These are phyloP conservation scores for Chalciporus pseudorubinellus DNA, from an alignment of 768 basidiomycete species.

Conservation along the genomic window DNA sequence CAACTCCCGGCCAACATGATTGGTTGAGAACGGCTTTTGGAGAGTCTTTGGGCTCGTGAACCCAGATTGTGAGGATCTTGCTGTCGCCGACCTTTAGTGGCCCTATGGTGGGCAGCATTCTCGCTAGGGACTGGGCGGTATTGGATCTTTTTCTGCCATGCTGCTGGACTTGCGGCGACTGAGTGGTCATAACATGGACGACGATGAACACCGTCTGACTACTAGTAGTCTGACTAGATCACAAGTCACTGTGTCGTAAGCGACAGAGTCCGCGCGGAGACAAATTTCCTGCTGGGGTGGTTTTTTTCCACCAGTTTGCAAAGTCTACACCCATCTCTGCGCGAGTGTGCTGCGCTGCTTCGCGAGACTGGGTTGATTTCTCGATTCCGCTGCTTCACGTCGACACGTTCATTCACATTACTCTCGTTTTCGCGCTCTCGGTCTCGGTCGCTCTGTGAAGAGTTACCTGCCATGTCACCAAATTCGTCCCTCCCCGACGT, in stretches of 20 bases:
- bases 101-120: conserved; percentile 36
- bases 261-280: not conserved
- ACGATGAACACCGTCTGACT: no score
- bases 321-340: not conserved
- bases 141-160: conserved; percentile 68
- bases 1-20: conserved; percentile 73
- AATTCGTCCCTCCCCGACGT: conserved; percentile 6
- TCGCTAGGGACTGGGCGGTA: conserved; percentile 65
- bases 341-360: conserved; percentile 7
- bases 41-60: conserved; percentile 65
- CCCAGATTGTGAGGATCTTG: conserved; percentile 68
- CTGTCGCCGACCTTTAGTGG: conserved; percentile 62
- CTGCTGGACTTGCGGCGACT: conserved; percentile 39
- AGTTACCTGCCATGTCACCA: conserved; percentile 13
- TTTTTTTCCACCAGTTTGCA: not conserved
- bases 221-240: no score
- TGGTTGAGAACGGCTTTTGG: conserved; percentile 66
- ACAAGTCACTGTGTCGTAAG: no score
- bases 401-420: conserved; percentile 22
- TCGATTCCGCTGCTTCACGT: not conserved
- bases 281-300: not conserved
- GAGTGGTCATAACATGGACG: conserved; percentile 54
- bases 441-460: not conserved
- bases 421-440: conserved; percentile 21
- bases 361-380: not conserved